These are phyloP conservation scores for Geosmithia flava DNA, from an alignment of 2,329 filamentous ascomycete genomes.

Conservation along the genomic window DNA sequence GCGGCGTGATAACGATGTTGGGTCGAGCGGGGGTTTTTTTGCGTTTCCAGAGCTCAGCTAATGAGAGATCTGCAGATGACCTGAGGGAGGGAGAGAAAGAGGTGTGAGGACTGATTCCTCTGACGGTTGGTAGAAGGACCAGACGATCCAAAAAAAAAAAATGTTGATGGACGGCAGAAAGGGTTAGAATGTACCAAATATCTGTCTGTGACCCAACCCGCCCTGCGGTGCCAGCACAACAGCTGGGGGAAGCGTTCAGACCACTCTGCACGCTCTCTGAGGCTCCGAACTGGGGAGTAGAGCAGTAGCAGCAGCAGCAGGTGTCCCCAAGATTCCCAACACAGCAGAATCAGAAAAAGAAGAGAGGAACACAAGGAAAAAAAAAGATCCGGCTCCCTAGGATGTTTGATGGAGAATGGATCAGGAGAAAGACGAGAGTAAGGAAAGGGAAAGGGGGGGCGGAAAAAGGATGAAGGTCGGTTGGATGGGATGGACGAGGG, in stretches of 20 bases:
- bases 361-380: neutral
- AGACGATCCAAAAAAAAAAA: neutral
- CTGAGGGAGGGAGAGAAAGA: too few species aligned
- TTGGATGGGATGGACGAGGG: neutral
- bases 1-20: neutral
- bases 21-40: neutral
- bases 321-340: neutral
- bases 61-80: neutral
- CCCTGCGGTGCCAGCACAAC: neutral
- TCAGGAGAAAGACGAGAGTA: slow-evolving; percentile 10
- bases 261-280: neutral
- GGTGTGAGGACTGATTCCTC: neutral
- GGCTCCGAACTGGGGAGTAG: neutral
- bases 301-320: neutral
- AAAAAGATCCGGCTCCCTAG: too few species aligned
- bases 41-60: neutral
- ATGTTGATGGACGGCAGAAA: neutral
- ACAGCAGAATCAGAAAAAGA: neutral
- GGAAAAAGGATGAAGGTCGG: slow-evolving; percentile 1
- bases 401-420: too few species aligned
- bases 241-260: neutral
- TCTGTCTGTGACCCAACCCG: slow-evolving; percentile 1
- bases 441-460: slow-evolving; percentile 11
- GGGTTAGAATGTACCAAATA: neutral
- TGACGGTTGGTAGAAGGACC: neutral